Percentiles rank a stretch among this genome's conserved stretches.
phyloP scores from a whole-genome alignment of 2,329 filamentous ascomycete species.

The Cercospora zeina region DNA sequence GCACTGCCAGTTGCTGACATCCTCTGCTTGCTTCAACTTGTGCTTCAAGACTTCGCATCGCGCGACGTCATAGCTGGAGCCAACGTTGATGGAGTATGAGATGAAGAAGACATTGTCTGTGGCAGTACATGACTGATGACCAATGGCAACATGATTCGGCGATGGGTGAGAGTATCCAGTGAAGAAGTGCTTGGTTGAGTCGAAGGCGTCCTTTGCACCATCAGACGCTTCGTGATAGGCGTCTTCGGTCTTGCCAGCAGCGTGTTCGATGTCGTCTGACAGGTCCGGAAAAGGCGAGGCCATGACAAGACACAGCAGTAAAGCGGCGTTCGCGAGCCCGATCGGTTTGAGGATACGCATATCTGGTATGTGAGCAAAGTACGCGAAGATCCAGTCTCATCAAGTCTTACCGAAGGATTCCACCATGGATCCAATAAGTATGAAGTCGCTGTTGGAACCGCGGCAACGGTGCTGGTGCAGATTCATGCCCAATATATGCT shows the following conservation, averaged over 20 bases:
- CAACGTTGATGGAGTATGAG: conserved; percentile 15
- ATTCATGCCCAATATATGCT: not conserved
- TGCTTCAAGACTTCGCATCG: conserved; percentile 5
- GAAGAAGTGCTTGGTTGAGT: conserved; percentile 6
- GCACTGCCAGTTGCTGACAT: conserved; percentile 11
- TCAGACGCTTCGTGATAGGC: conserved; percentile 3
- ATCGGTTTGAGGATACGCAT: not conserved
- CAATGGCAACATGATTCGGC: not conserved
- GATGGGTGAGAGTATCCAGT: not conserved
- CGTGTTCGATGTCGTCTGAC: not conserved
- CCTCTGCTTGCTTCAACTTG: not conserved
- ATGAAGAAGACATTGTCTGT: conserved; percentile 15
- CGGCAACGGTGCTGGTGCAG: not conserved
- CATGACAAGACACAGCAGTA: not conserved
- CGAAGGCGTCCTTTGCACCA: not conserved
- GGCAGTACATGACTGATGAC: conserved; percentile 13
- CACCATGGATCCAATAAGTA: not conserved
- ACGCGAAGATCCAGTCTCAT: not conserved
- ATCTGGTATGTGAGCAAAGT: not conserved
- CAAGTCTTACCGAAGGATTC: not conserved
- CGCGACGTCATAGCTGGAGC: not conserved
- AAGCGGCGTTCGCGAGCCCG: not conserved
- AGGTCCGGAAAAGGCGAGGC: not conserved
- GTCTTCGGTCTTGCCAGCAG: not conserved
- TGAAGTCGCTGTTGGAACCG: not conserved